Base-by-base conservation (phyloP, 768 basidiomycete genomes). In the Glaciozyma martinii region DNA sequence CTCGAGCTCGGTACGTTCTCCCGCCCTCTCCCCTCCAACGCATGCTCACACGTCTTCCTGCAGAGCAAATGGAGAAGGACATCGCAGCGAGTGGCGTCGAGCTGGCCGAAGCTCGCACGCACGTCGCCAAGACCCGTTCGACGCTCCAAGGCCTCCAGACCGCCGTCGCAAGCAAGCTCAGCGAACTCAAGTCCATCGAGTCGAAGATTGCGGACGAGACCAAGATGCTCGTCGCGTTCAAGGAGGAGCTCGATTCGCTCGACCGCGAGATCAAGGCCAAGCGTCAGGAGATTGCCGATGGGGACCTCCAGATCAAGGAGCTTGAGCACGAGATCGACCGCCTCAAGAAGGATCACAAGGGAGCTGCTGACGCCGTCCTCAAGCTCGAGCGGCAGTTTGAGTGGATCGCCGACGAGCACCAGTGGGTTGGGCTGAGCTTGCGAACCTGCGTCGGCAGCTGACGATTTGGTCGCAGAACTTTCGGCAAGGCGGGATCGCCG, bases 401-500 rank as follows among this genome's bases (percentile, higher is more conserved):
- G 1, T 98, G 95, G 95, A 98, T 99, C 66, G 75, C 75, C 7
- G 85, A 92, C 66, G 93, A 99, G 75, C 82, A 85, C 70, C 82
- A 86, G 93, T 95, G 73, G 73, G 90, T 82, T 5, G 32, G 50
- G 13, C 30, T 13, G n/a, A 19, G 8, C 32, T 7, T n/a, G 25
- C 5, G 30, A 4, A 3, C 12, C 7, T 40, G 27, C n/a, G n/a
- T n/a, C 10, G 42, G 47, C 40, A 23, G 63, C 47, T 58, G 61
- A 50, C 29, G 21, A 40, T 29, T 19, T 52, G n/a, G 33, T 18
- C 32, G 32, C 73, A 94, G 91, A 57, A 82, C 84, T 69, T 99
- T 99, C 71, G 90, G 92, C 37, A 85, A 89, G 74, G 73, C 80
- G 18, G 87, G 87, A 8, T 83, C 87, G 10, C 84, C 82, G 16